These are phyloP conservation scores for Dioscorea cayenensis DNA, from an alignment of 116 monocot genomes.

Conservation along the genomic window DNA sequence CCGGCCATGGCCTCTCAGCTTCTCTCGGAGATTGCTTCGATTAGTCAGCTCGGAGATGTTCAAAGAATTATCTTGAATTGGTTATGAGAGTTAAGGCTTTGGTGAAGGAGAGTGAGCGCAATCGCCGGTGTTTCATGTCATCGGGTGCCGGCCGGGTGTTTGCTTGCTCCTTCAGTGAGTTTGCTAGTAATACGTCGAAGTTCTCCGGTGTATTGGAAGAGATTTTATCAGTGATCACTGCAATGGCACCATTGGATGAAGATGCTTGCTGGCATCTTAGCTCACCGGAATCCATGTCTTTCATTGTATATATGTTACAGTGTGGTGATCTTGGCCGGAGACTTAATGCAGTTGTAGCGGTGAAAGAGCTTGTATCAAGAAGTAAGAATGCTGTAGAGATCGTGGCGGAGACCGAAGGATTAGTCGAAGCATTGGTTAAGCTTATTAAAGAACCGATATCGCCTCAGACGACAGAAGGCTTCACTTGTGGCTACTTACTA, in stretches of 20 bases:
- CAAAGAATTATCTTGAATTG: slow-evolving; percentile 7
- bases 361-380: slow-evolving; percentile 26
- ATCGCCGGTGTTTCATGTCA: slow-evolving; percentile 18
- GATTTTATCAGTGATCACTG: slow-evolving; percentile 21
- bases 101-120: slow-evolving; percentile 43
- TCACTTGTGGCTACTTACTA: slow-evolving; percentile 20
- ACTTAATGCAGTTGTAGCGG: slow-evolving; percentile 20
- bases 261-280: slow-evolving; percentile 14
- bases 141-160: slow-evolving; percentile 18
- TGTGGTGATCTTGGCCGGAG: slow-evolving; percentile 17
- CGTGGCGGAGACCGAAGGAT: slow-evolving; percentile 7
- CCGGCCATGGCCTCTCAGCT: slow-evolving; percentile 15
- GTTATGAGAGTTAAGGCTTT: slow-evolving; percentile 13
- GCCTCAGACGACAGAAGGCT: slow-evolving; percentile 26
- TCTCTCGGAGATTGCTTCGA: slow-evolving; percentile 13
- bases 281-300: slow-evolving; percentile 10
- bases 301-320: slow-evolving; percentile 19
- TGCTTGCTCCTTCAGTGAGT: slow-evolving; percentile 16
- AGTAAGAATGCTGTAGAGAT: not conserved
- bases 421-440: slow-evolving; percentile 27
- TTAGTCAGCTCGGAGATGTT: not conserved
- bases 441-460: slow-evolving; percentile 39
- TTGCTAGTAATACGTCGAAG: not conserved
- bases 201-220: slow-evolving; percentile 7
- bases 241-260: slow-evolving; percentile 24